Percentiles rank a stretch among this genome's conserved stretches.
Evolutionary conservation across 2,329 filamentous ascomycete species (phyloP).

Genomic region (Zarea fungicola): DNA sequence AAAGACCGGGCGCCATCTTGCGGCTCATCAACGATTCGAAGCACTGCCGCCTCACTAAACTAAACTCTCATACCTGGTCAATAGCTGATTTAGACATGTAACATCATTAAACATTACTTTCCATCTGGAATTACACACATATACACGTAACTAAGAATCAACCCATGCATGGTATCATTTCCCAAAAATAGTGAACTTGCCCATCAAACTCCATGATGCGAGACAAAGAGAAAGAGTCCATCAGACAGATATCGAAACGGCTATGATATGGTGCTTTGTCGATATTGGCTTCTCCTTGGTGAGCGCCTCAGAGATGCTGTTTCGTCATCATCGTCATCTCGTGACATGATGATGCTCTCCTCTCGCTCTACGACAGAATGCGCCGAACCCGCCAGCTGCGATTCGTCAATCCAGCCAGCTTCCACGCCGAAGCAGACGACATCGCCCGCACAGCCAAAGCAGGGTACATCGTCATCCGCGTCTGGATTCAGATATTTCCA

Average conservation of each 20-base stretch:
- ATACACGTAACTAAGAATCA: not conserved
- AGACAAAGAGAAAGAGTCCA: not conserved
- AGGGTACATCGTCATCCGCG: slow-evolving; percentile 40
- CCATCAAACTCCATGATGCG: not conserved
- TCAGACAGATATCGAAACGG: not conserved
- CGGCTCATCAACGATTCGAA: too few relatives aligned
- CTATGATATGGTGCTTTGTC: not conserved
- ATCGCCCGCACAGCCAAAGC: slow-evolving; percentile 51
- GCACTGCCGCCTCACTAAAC: too few relatives aligned
- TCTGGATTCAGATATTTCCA: slow-evolving; percentile 50
- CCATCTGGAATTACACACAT: not conserved
- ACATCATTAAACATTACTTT: not conserved
- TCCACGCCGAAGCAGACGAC: slow-evolving; percentile 53
- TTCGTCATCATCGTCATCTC: slow-evolving; percentile 22
- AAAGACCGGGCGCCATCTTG: too few relatives aligned
- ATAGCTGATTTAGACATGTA: not conserved
- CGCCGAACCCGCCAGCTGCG: slow-evolving; percentile 41
- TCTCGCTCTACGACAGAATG: slow-evolving; percentile 33
- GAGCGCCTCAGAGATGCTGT: slow-evolving; percentile 22
- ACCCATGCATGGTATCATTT: not conserved
- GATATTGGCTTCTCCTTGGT: slow-evolving; percentile 16
- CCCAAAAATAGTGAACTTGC: not conserved
- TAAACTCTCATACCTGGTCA: not conserved
- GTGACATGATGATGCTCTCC: slow-evolving; percentile 35
- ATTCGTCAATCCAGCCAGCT: slow-evolving; percentile 51